Evolutionary conservation across 23 red algal genomes (phyloP).

Genomic region (Gracilaria gracilis): DNA sequence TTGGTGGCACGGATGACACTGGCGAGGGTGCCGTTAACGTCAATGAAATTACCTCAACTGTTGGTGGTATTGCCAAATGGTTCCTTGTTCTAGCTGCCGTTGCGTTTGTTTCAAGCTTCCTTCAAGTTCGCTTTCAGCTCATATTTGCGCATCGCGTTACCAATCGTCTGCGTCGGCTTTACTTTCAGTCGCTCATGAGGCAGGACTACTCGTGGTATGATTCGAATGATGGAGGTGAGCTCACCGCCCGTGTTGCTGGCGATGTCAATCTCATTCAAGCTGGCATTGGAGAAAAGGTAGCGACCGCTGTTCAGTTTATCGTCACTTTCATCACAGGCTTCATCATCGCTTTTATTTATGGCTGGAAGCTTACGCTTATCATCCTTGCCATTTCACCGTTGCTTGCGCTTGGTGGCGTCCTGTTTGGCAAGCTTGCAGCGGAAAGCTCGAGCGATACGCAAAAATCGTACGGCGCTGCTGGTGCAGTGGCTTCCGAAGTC

Average conservation of each 20-base stretch:
- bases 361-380: constrained; percentile 76
- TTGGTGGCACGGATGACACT: constrained; percentile 34
- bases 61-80: constrained; percentile 75
- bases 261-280: constrained; percentile 73
- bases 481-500: constrained; percentile 83
- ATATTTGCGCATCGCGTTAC: constrained; percentile 74
- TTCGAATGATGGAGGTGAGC: constrained; percentile 71
- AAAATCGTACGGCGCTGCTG: constrained; percentile 85
- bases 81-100: constrained; percentile 86
- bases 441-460: constrained; percentile 72
- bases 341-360: constrained; percentile 71
- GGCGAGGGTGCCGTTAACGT: background rate
- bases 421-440: constrained; percentile 82
- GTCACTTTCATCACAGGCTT: constrained; percentile 72
- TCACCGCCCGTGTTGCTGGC: constrained; percentile 75
- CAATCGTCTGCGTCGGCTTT: constrained; percentile 73
- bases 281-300: constrained; percentile 81
- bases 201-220: constrained; percentile 85
- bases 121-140: constrained; percentile 78
- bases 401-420: constrained; percentile 79
- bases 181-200: constrained; percentile 76
- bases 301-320: constrained; percentile 78
- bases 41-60: constrained; percentile 50
- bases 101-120: constrained; percentile 73
- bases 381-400: constrained; percentile 84